Conservation (phyloP, 768 basidiomycete species). For the Mycena crocata region DNA sequence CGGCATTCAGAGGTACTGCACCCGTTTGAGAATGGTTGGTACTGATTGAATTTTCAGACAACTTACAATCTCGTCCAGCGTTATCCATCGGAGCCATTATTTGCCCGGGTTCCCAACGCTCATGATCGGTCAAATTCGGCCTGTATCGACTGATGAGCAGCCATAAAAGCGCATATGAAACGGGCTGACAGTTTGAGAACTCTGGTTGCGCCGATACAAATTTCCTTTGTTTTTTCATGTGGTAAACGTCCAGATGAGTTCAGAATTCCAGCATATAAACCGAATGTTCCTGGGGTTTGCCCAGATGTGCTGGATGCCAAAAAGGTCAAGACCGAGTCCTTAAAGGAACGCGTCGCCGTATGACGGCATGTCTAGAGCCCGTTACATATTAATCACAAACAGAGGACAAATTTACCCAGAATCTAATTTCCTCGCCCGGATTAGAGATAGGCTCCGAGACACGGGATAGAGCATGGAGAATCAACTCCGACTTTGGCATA, state of each 20-base stretch:
- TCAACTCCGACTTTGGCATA: conserved; percentile 53
- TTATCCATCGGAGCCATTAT: conserved; percentile 57
- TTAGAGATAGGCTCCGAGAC: conserved; percentile 24
- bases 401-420: conserved; percentile 53
- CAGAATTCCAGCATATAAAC: conserved; percentile 61
- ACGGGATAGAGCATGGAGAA: conserved; percentile 46
- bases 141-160: conserved; percentile 46
- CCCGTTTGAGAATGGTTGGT: conserved; percentile 19
- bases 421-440: conserved; percentile 31
- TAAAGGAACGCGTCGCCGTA: conserved; percentile 53
- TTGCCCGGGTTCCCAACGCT: conserved; percentile 59
- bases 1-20: conserved; percentile 69
- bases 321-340: conserved; percentile 59
- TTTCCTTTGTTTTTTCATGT: conserved; percentile 49
- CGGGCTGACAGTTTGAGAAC: conserved; percentile 66
- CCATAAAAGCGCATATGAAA: neutral
- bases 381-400: conserved; percentile 7
- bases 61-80: conserved; percentile 65
- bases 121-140: conserved; percentile 62
- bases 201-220: conserved; percentile 58
- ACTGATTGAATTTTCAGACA: neutral
- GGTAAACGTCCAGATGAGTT: conserved; percentile 58
- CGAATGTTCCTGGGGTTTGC: conserved; percentile 42
- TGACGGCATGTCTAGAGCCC: conserved; percentile 45
- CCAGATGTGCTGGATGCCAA: conserved; percentile 50